Conservation (phyloP, 1,139 yeast genomes). For the Blastobotrys apis region DNA sequence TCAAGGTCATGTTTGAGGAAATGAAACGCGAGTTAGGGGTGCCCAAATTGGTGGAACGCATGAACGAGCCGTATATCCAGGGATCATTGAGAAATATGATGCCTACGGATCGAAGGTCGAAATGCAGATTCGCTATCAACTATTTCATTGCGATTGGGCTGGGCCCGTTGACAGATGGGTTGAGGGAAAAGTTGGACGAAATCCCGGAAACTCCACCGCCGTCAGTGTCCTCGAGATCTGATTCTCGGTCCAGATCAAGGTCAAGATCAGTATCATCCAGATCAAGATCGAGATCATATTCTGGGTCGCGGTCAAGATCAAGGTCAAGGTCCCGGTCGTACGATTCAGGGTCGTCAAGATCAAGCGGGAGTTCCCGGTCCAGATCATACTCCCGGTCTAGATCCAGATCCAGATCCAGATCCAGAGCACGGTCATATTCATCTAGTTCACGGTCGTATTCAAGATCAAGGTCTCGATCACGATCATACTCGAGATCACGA, state of each 20-base stretch:
- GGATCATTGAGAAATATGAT: conserved; percentile 35
- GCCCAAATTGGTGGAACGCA: conserved; percentile 46
- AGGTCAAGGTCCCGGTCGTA: conserved; percentile 20
- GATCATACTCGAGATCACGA: conserved; percentile 10
- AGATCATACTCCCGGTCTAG: conserved; percentile 16
- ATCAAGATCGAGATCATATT: conserved; percentile 5
- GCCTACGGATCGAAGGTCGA: conserved; percentile 46
- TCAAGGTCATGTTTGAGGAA: conserved; percentile 78
- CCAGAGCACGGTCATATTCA: conserved; percentile 14
- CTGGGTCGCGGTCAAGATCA: conserved; percentile 16
- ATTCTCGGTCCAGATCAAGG: conserved; percentile 1
- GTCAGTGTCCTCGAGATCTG: background rate
- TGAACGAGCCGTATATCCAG: conserved; percentile 46
- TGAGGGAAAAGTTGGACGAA: conserved; percentile 56
- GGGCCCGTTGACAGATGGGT: conserved; percentile 75
- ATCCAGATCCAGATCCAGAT: conserved; percentile 21
- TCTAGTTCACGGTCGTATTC: conserved; percentile 17
- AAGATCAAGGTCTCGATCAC: conserved; percentile 20
- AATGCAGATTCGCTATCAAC: conserved; percentile 78
- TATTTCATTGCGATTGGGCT: conserved; percentile 90
- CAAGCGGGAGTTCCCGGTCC: conserved; percentile 20
- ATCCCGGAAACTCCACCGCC: conserved; percentile 30
- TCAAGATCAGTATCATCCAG: conserved; percentile 5
- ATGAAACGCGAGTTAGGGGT: conserved; percentile 75
- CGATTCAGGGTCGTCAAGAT: conserved; percentile 12